Evolutionary conservation across 2,329 filamentous ascomycete species (phyloP), one percentile per base, ranked within the genome.

Genomic region (Penicillium decumbens): DNA sequence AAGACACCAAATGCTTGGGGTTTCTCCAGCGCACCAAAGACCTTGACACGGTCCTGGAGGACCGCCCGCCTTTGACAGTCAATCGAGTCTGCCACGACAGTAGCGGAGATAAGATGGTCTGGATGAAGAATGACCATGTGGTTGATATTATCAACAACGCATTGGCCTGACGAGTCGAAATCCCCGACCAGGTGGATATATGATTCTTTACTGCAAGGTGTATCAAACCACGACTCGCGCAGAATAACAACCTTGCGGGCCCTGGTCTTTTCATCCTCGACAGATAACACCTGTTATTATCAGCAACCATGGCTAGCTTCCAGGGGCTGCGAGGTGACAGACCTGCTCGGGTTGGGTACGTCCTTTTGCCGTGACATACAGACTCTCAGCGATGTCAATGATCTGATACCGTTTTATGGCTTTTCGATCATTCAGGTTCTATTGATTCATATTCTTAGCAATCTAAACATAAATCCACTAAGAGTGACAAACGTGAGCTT

Each of bases 31-130:
- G 89, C 87, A 61, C 85, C 87, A 0, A 90, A 92, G 7, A 89
- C 89, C 70, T 97, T 97, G 61, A 98, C 86, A 28, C 93, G 85
- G 67, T 98, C 92, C 68, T 97, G 91, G 24, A 98, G 80, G 1
- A 97, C 92, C 27, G 93, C 90, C 56, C 92, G 86, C 15, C 93
- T 86, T 66, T 88, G 85, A 65, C 93, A 98, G 23, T 84, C 85
- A 66, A 97, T 95, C 0, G 93, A 95, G 69, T 98, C 93, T n/a
- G 90, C 91, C 38, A 98, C 87, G 4, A 95, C 89, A 0, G 93
- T 97, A 2, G 93, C 87, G 2, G 93, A 97, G 45, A 98, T 87
- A 29, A 98, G 80, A 71, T 97, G 91, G 64, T 98, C 93, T 0
- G 93, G 93, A 64, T 98, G 91, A 12, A 98, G 74, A 49, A 98